phyloP scores from a whole-genome alignment of 805 yeast species.

The Suhomyces tanzawaensis region DNA sequence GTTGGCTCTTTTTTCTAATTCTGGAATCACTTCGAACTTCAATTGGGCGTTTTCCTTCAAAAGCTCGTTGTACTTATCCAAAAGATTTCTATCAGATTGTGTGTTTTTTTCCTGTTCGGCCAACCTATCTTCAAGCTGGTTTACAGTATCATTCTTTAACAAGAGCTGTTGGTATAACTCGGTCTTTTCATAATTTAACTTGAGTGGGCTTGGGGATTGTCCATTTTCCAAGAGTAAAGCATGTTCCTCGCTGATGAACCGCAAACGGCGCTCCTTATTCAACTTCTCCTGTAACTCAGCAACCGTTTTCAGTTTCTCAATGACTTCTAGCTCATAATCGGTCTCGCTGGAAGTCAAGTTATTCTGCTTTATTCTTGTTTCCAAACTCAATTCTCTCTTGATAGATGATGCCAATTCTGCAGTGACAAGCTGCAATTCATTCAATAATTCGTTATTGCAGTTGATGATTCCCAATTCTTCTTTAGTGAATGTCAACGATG shows the following conservation, averaged over 20 bases:
- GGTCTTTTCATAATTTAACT: constrained; percentile 55
- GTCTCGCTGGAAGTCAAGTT: constrained; percentile 11
- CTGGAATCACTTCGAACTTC: constrained; percentile 45
- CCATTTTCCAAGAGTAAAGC: constrained; percentile 55
- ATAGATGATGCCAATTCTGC: constrained; percentile 72
- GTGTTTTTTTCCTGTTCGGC: constrained; percentile 30
- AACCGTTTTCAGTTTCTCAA: constrained; percentile 35
- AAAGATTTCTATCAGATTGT: constrained; percentile 29
- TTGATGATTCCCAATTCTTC: constrained; percentile 63
- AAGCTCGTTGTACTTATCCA: constrained; percentile 39
- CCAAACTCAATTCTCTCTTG: constrained; percentile 63
- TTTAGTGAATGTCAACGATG: constrained; percentile 38
- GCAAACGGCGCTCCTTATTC: constrained; percentile 60
- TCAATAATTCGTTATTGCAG: constrained; percentile 55
- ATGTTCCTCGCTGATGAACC: constrained; percentile 73
- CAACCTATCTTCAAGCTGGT: constrained; percentile 47
- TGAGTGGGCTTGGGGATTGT: constrained; percentile 50
- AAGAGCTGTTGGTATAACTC: constrained; percentile 48
- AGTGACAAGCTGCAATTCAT: constrained; percentile 66
- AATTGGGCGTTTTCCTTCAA: constrained; percentile 41
- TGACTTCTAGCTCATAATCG: constrained; percentile 26
- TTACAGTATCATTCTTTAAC: constrained; percentile 47
- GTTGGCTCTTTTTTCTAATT: constrained; percentile 36
- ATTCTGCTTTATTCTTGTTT: constrained; percentile 34
- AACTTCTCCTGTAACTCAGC: constrained; percentile 55